Base-by-base conservation (phyloP, 106 monocot species). In the Posidonia australis region DNA sequence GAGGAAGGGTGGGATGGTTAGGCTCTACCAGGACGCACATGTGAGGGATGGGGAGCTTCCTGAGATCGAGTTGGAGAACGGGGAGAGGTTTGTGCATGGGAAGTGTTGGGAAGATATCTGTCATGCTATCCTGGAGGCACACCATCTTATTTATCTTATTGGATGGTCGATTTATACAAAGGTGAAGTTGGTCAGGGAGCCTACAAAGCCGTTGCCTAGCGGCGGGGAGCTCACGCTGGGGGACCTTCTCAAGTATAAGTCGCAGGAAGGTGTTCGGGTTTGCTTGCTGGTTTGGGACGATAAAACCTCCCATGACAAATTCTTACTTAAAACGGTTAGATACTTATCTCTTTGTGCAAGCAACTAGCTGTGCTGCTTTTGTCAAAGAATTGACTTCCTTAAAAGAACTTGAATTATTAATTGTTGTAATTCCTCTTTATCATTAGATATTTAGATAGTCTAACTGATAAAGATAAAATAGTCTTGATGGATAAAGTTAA, bases 21-120 rank as follows among this genome's bases (percentile, higher is more conserved):
- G 13, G 21, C 69, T 76, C 1, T 92, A 92, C 72, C 92, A 92
- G 62, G 92, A 92, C 54, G 84, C 92, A 4, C 92, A 92, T 66
- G 77, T 77, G 17, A 69, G 58, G 31, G 82, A 73, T 1, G 72
- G 67, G 26, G 74, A 77, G 17, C 62, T 85, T 22, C 80, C 76
- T 1, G 41, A 70, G 60, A 86, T 90, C 51, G 57, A 68, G 16
- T 51, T 92, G 58, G 92, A 84, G 9, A 51, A 45, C 0, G 81
- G 76, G 22, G 73, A 27, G 45, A 66, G 70, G 3, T 91, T 76
- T 68, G 29, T 44, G 29, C 86, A 79, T 14, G 80, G 49, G 31
- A 77, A 42, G 61, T 92, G 92, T 27, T 92, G 92, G 92, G 84
- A 87, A 62, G 92, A 92, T 36, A 87, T 92, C 1, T 92, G 92